These are phyloP conservation scores for Globisporangium carolinianum DNA, from an alignment of 352 stramenopile genomes.

Conservation along the genomic window DNA sequence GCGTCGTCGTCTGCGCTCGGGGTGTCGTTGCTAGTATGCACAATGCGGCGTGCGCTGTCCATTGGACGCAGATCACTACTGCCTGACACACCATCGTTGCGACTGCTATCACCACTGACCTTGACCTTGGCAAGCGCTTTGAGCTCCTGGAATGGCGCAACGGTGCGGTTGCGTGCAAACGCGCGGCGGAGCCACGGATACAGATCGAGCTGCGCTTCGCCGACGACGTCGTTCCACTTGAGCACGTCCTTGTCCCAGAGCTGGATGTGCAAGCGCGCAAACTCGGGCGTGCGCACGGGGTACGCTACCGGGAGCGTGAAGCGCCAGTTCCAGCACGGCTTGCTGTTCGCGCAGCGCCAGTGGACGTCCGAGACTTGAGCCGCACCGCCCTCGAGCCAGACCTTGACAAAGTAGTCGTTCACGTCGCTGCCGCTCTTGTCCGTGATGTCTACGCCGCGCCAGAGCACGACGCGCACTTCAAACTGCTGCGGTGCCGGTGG, in stretches of 20 bases:
- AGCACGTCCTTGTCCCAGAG: conserved; percentile 92
- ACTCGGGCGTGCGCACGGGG: conserved; percentile 62
- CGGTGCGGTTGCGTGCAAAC: conserved; percentile 48
- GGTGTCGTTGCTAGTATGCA: background rate
- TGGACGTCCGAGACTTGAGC: conserved; percentile 81
- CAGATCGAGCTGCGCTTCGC: conserved; percentile 79
- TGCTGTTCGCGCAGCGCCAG: conserved; percentile 88
- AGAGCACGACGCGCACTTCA: conserved; percentile 87
- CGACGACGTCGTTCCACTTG: conserved; percentile 90
- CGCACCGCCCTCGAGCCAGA: conserved; percentile 77
- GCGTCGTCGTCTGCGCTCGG: background rate
- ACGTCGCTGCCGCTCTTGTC: conserved; percentile 71
- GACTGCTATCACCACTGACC: background rate
- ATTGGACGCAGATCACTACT: background rate
- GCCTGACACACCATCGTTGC: background rate
- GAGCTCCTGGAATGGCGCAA: conserved; percentile 61
- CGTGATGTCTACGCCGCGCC: conserved; percentile 81
- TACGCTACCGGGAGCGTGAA: conserved; percentile 86
- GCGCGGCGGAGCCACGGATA: conserved; percentile 73
- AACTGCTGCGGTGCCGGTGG: conserved; percentile 61
- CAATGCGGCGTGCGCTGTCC: background rate
- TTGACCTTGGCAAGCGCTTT: conserved; percentile 18
- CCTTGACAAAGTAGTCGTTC: conserved; percentile 91
- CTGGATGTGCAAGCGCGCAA: conserved; percentile 86
- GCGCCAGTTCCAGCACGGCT: conserved; percentile 90